Base-by-base conservation (phyloP, 2,329 filamentous ascomycete genomes). In the Lachnellula arida region DNA sequence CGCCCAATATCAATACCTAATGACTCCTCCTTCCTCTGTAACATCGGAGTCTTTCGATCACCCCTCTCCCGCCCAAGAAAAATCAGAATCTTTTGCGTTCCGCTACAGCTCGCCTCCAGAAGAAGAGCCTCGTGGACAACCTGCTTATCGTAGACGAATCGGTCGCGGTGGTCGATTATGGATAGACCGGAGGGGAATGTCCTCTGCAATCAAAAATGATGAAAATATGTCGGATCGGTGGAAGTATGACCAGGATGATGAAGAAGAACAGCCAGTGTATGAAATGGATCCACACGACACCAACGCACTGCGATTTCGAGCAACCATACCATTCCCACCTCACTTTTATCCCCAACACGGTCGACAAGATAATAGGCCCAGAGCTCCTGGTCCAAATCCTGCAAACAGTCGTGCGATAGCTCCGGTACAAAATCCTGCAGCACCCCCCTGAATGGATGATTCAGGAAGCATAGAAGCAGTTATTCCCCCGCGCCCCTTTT, bases 191-290 rank as follows among this genome's bases (percentile, higher is more conserved):
- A 85, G 89, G 64, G 85, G 87, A 54, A 76, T 91, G 68, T 80
- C 81, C 44, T 80, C 76, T 51, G 72, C 70, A 65, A 57, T 75
- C 72, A 68, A 74, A 64, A 74, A 76, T 73, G 70, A 79, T 40
- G 66, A 70, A 46, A 70, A 72, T 23, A 70, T 77, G 49, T 73
- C 79, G 55, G 89, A 93, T 68, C 82, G 86, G 59, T 96, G 88
- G 81, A 95, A 91, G 73, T 96, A 90, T 74, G 90, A 95, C 67
- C 86, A 87, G 25, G 89, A 96, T 65, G 89, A 91, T 59, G 87
- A 87, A 60, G 90, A 92, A 51, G 88, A 91, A 55, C 82, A 86
- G 54, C 79, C 86, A 23, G 78, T 85, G 58, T 91, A 91, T 75
- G 81, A 86, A 54, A 80, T 92, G 56, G 91, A 96, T 68, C 88